Evolutionary conservation across 2,329 filamentous ascomycete genomes (phyloP), one percentile per base, ranked within the genome.

Genomic region (Fusarium denticulatum): DNA sequence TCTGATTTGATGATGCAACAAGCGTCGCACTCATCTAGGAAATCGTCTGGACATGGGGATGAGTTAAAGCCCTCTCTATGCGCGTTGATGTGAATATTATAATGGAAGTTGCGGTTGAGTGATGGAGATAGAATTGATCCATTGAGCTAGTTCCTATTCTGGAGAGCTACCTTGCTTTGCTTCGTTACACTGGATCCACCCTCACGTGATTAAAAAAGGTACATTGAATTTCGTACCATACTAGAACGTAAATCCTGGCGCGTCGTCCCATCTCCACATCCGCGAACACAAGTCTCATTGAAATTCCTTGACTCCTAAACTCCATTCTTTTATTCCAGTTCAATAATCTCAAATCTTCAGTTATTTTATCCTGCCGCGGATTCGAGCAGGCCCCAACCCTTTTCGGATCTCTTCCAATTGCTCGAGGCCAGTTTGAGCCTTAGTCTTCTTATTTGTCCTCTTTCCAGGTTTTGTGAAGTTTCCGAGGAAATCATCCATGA

Each of bases 401-500:
- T 89, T 88, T 60, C 96, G 88, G 58, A 99, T 92, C 83, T 98
- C 96, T 74, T 98, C 96, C 68, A 98, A 86, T 85, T 98, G 94
- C 82, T 94, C 91, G 73, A 98, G 87, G 1, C 96, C 96, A 67
- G 89, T 93, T 80, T 93, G 92, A 73, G 93, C 91, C 79, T 92
- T 94, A 24, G 92, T 92, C 83, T 95, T 94, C 85, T 95, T 96
- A 26, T 94, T 89, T 16, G 87, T 86, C 81, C 91, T 92, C 84
- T 94, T 95, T 5, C 92, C 92, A 30, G 88, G 88, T 82, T 90
- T 92, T 15, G 89, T 89, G 79, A 94, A 92, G 39, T 87, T 91
- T 14, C 91, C 93, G 32, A 98, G 84, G 83, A 99, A 99, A 64
- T 97, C 95, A 80, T 98, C 96, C 87, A 99, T 91, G 80, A 98